Evolutionary conservation across 179 eudicot genomes (phyloP).

Genomic region (Vitellaria paradoxa): DNA sequence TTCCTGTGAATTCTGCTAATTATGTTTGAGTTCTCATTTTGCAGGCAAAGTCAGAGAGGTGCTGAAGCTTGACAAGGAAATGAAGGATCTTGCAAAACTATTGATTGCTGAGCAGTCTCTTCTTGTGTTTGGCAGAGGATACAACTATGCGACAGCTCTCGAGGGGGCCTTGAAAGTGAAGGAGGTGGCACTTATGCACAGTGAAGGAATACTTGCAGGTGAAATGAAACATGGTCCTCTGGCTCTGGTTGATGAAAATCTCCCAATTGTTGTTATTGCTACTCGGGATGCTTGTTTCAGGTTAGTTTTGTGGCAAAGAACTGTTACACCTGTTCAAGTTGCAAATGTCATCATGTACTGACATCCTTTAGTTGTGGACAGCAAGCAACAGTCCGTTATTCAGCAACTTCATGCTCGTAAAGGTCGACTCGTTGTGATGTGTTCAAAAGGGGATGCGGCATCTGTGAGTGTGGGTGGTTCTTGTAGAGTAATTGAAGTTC

Average conservation of each 20-base stretch:
- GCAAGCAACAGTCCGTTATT: constrained; percentile 97
- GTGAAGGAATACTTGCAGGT: constrained; percentile 98
- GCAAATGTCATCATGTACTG: not conserved
- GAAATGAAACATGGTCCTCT: constrained; percentile 98
- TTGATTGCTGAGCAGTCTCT: constrained; percentile 85
- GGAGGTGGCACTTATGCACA: constrained; percentile 92
- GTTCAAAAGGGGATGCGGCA: constrained; percentile 77
- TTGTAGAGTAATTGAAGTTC: constrained; percentile 80
- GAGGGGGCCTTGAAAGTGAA: constrained; percentile 97
- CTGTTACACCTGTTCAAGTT: not conserved
- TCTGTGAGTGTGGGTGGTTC: constrained; percentile 69
- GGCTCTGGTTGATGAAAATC: constrained; percentile 83
- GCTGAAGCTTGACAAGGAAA: constrained; percentile 14
- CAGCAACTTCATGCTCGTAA: constrained; percentile 98
- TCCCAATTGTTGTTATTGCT: constrained; percentile 68
- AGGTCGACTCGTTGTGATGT: constrained; percentile 92
- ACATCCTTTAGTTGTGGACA: constrained; percentile 29
- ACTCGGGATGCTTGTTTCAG: constrained; percentile 57
- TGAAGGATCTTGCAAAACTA: constrained; percentile 77
- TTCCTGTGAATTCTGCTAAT: not conserved
- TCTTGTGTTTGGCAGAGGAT: constrained; percentile 93
- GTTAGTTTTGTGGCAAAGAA: not conserved
- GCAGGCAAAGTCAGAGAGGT: constrained; percentile 10
- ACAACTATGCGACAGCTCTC: constrained; percentile 88
- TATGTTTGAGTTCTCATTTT: not conserved